A percentile compares a stretch with the other conserved stretches of the same genome.
Conservation (phyloP, 805 yeast species). For the Suhomyces canberraensis region DNA sequence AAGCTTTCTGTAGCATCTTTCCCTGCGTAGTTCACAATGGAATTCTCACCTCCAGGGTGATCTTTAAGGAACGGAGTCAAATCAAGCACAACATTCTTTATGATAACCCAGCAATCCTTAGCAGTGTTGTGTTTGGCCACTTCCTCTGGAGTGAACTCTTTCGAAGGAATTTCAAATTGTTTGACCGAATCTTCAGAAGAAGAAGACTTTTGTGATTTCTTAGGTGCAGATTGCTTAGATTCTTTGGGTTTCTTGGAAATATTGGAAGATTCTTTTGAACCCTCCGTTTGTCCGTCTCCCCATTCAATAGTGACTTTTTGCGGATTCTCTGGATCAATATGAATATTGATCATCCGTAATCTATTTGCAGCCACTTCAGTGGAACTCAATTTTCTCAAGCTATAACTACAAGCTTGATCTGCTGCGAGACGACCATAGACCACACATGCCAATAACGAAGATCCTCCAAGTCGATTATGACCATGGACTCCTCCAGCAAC, state of each 20-base stretch:
- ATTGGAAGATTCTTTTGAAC: not conserved
- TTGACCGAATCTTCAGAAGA: not conserved
- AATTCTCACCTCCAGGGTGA: constrained; percentile 57
- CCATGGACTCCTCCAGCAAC: constrained; percentile 48
- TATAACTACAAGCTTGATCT: constrained; percentile 35
- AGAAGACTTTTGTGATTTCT: no score
- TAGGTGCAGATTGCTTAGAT: not conserved
- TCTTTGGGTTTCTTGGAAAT: constrained; percentile 1
- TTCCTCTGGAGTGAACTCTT: constrained; percentile 46
- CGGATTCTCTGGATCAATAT: constrained; percentile 39
- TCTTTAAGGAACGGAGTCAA: constrained; percentile 41
- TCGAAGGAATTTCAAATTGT: constrained; percentile 43
- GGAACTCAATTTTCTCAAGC: constrained; percentile 25
- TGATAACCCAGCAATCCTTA: constrained; percentile 52
- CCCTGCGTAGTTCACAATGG: constrained; percentile 45
- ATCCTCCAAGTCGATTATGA: constrained; percentile 43
- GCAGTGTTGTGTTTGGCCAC: constrained; percentile 45
- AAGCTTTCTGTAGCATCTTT: constrained; percentile 49
- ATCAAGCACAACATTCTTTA: constrained; percentile 51
- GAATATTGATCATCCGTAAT: constrained; percentile 42
- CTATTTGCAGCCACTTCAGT: constrained; percentile 25
- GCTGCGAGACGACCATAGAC: constrained; percentile 45
- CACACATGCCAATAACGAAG: constrained; percentile 43
- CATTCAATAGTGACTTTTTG: constrained; percentile 36
- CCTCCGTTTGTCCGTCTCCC: constrained; percentile 6